phyloP scores from a whole-genome alignment of 1,284 basidiomycete species.

The Ustilago tritici region DNA sequence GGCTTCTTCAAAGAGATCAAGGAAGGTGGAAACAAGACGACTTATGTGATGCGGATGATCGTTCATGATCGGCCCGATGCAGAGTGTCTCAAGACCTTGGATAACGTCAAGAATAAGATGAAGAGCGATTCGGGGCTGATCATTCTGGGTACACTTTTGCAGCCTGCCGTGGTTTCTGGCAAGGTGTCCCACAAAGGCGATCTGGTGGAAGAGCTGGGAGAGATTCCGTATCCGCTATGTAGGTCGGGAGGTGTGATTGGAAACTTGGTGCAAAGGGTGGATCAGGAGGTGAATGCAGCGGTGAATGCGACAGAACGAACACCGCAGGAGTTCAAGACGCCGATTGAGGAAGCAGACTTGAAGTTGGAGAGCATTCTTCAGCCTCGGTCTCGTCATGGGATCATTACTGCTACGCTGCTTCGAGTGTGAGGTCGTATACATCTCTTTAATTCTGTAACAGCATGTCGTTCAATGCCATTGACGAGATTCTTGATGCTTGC shows the following conservation, averaged over 20 bases:
- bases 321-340: conserved; percentile 21
- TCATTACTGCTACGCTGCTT: conserved; percentile 22
- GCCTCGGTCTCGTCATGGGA: conserved; percentile 31
- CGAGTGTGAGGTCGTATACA: background rate
- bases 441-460: background rate
- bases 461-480: background rate
- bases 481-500: no score
- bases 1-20: no score
- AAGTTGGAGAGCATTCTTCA: conserved; percentile 30
- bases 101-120: conserved; percentile 34
- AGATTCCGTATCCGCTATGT: conserved; percentile 28
- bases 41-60: conserved; percentile 38
- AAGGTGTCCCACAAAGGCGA: background rate
- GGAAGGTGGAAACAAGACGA: conserved; percentile 9
- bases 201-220: conserved; percentile 13
- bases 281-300: conserved; percentile 21
- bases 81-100: conserved; percentile 21
- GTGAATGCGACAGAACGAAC: conserved; percentile 33
- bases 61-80: conserved; percentile 33
- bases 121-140: conserved; percentile 25
- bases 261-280: conserved; percentile 13
- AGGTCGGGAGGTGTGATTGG: conserved; percentile 28
- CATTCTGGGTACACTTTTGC: conserved; percentile 33
- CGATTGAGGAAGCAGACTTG: conserved; percentile 34
- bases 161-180: conserved; percentile 26